Base-by-base conservation (phyloP, 139 green algal species). In the Choricystis sp. region DNA sequence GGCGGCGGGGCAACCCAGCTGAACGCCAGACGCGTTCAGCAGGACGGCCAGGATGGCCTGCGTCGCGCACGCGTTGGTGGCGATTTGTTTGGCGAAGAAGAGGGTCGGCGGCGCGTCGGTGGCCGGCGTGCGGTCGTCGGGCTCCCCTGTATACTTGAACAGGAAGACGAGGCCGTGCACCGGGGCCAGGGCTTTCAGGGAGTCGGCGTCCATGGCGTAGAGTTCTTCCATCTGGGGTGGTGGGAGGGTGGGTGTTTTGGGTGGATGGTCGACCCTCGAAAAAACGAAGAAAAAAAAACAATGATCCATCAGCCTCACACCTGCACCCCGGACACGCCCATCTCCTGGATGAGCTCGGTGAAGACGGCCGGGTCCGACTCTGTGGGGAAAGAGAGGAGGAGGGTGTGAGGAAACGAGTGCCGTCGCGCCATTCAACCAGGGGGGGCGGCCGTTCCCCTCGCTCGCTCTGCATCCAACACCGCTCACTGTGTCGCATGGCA, bases 81-180 rank as follows among this genome's bases (percentile, higher is more conserved):
- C 94, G 31, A 96, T 83, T 68, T 85, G 77, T 25, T 0, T 24
- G 20, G 57, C 49, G 19, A n/a, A 57, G 24, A 2, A 69, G 24
- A 61, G 1, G 28, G 28, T 2, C 26, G 4, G 29, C n/a, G 29
- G 20, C 26, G 29, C 23, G 29, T 25, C 31, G 19, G 22, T 21
- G 59, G 9, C 27, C 25, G 14, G 3, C 31, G n/a, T 31, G 24
- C 3, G 4, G 14, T 25, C 5, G 1, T 26, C 31, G 16, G 2
- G 49, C 26, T 3, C 90, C 16, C 80, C 64, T 23, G 75, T 72
- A 82, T 82, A 98, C 73, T 98, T 98, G 82, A 99, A 99, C 29
- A 99, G 78, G 67, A 99, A 99, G 2, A 99, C 89, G 2, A 99
- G 74, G 1, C 93, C 93, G 69, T 95, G 94, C 3, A 99, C 80